Conservation (phyloP, 306 rosid genomes). For the Castanea mollissima region DNA sequence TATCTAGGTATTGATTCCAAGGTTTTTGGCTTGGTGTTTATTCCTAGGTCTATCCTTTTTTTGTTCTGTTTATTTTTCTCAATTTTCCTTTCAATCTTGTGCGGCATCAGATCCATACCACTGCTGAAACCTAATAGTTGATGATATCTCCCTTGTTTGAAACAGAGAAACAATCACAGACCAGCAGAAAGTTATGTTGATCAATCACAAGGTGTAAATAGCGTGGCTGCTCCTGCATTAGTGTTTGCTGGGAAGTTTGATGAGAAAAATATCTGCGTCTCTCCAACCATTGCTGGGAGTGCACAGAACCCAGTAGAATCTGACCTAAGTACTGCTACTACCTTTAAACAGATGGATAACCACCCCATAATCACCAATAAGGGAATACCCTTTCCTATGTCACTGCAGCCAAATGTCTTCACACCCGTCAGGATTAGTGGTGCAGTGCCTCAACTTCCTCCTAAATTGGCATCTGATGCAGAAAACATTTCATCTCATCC, state of each 20-base stretch:
- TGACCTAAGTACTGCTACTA: constrained; percentile 54
- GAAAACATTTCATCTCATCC: constrained; percentile 47
- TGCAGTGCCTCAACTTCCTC: constrained; percentile 48
- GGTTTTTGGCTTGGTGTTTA: too few relatives aligned
- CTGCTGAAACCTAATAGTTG: constrained; percentile 15
- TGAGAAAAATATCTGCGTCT: constrained; percentile 46
- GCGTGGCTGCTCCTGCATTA: constrained; percentile 54
- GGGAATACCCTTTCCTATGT: constrained; percentile 46
- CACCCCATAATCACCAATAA: constrained; percentile 51
- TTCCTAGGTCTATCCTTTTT: too few relatives aligned
- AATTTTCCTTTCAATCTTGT: too few relatives aligned
- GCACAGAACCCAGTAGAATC: constrained; percentile 49
- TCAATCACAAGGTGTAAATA: constrained; percentile 48
- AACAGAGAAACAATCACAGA: constrained; percentile 66
- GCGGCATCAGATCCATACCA: not conserved
- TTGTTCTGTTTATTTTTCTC: too few relatives aligned
- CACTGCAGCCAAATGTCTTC: constrained; percentile 59
- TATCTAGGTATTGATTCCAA: too few relatives aligned
- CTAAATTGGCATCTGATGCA: constrained; percentile 48
- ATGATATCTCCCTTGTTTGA: constrained; percentile 6
- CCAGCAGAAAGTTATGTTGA: constrained; percentile 55
- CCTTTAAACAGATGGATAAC: constrained; percentile 52
- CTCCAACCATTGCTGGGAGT: constrained; percentile 54
- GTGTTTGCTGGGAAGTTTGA: constrained; percentile 57
- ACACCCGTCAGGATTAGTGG: constrained; percentile 39